phyloP scores from a whole-genome alignment of 176 grass and related monocot genomes.

The Aegilops bicornis region DNA sequence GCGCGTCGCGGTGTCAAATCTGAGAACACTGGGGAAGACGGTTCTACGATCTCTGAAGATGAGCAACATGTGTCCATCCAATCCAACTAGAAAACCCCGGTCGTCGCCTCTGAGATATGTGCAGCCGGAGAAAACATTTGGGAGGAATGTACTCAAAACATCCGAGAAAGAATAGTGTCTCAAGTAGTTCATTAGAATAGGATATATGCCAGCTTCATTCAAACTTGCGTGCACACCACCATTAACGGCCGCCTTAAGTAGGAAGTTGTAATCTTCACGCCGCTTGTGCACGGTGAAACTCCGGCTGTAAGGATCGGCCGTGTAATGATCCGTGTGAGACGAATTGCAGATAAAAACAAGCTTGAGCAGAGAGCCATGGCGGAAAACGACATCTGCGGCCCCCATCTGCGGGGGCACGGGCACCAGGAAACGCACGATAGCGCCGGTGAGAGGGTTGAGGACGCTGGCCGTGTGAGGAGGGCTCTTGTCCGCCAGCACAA shows the following conservation, averaged over 20 bases:
- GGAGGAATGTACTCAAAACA: too few species aligned
- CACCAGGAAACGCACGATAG: not conserved
- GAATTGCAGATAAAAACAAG: not conserved
- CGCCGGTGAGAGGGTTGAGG: conserved; percentile 24
- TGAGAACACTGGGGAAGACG: not conserved
- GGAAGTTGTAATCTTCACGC: not conserved
- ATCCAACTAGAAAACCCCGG: not conserved
- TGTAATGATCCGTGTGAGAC: not conserved
- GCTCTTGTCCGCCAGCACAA: not conserved
- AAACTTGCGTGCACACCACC: not conserved
- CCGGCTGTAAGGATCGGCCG: not conserved
- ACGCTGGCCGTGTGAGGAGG: not conserved
- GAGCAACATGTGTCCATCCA: not conserved
- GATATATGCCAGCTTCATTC: too few species aligned
- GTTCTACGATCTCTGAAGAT: not conserved
- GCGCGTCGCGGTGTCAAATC: not conserved
- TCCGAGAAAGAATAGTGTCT: too few species aligned
- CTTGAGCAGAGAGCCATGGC: not conserved
- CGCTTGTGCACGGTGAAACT: not conserved
- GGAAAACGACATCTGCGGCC: not conserved
- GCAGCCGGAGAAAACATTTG: not conserved
- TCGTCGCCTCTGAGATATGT: not conserved
- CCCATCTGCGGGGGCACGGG: not conserved
- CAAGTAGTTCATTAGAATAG: too few species aligned
- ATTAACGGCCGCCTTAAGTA: not conserved